Base-by-base conservation (phyloP, 768 basidiomycete species). In the Erythrobasidium yunnanense region DNA sequence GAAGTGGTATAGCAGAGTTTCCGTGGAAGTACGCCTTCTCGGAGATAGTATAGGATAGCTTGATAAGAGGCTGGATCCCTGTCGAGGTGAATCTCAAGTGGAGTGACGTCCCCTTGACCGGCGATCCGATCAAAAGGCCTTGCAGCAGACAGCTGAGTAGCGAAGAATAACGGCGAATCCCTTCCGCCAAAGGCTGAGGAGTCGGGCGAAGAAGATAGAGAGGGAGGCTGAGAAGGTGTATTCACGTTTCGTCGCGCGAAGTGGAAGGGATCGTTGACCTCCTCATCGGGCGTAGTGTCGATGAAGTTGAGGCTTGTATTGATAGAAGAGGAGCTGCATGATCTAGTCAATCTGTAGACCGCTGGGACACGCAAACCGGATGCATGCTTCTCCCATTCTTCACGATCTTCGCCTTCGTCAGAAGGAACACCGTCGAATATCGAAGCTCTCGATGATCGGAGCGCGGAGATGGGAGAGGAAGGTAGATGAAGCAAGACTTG, bases 1-100 rank as follows among this genome's bases (percentile, higher is more conserved):
- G 30, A 35, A 30, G 29, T 13, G 22, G 20, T 13, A 30, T 54
- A 18, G 6, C 29, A 47, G 8, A 63, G 46, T 17, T 33, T 60
- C 4, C 66, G 57, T 11, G 66, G 67, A 6, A 68, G 50, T 17
- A 15, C 22, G 27, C 47, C 63, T 22, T 18, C 29, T 22, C 67
- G 67, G 6, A 68, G 52, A 30, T 33, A 68, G 42, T 65, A 51
- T 30, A 68, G 34, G 62, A 68, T 57, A 23, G 62, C 20, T 1
- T 53, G 49, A 42, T 68, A 68, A 11, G 38, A 11, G 17, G 30
- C 47, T 2, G 67, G 33, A 49, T 23, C 32, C 1, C 67, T 57
- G 22, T 68, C 67, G 11, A 68, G 50, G 42, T 52, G 65, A 8
- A 68, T 6, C 47, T 63, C 60, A 42, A 68, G 18, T 27, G 15